Conservation (phyloP, 257 asterid genomes). For the Anisodus tanguticus region DNA sequence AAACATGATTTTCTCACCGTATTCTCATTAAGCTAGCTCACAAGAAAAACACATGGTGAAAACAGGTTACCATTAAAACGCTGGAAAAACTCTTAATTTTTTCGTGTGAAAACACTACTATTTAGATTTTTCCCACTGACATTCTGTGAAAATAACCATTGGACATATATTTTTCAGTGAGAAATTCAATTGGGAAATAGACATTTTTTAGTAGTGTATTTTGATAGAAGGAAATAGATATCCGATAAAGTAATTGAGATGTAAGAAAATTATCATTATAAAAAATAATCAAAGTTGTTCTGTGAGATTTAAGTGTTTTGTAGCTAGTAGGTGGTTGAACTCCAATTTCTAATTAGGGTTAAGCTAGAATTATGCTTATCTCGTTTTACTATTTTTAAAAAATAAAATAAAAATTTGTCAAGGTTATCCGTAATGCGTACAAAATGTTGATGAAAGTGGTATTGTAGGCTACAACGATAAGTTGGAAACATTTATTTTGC, state of each 20-base stretch:
- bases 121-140: no score
- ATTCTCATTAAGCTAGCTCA: no score
- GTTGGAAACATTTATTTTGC: slow-evolving; percentile 20
- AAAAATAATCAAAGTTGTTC: neutral
- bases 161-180: no score
- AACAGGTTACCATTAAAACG: no score
- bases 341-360: neutral
- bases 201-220: no score
- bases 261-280: neutral
- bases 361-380: neutral
- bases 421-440: slow-evolving; percentile 10
- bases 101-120: no score
- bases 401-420: neutral
- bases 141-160: no score
- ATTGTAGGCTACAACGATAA: neutral
- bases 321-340: slow-evolving; percentile 5
- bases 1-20: no score
- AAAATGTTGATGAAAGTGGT: slow-evolving; percentile 1
- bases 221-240: neutral
- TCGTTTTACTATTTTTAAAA: neutral
- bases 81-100: no score
- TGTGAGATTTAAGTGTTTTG: neutral
- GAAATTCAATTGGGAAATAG: no score
- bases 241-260: neutral
- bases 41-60: no score